Base-by-base conservation (phyloP, 2,329 filamentous ascomycete species). In the Helminthosporium solani region DNA sequence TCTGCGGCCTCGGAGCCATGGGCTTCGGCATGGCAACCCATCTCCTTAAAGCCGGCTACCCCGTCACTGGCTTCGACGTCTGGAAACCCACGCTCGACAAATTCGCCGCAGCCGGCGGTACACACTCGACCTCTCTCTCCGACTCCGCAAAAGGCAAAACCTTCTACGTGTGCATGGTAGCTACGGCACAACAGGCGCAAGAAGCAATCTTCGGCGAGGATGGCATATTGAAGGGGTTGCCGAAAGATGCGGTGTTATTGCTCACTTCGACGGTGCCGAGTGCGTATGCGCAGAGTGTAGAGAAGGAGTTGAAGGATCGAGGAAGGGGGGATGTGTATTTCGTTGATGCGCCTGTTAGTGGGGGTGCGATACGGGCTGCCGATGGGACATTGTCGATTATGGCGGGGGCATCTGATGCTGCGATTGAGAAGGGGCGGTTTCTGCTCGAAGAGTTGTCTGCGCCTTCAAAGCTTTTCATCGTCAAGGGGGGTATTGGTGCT, bases 1-100 rank as follows among this genome's bases (percentile, higher is more conserved):
- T 89, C 70, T 84, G 87, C 53, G 87, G 87, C 74, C 83, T 90
- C 2, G 87, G 87, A 46, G 86, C 86, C 70, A 90, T 90, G 87
- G 87, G 87, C 63, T 87, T 88, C 66, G 87, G 87, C 64, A 90
- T 90, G 86, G 87, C 87, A 53, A 87, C 81, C 49, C 79, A 89
- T 63, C 79, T 90, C 36, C 75, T 89, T 58, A 82, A 83, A 55
- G 72, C 80, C 53, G 84, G 84, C 47, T 87, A 85, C 67, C 50
- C 73, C 20, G 85, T 90, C 19, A 84, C 81, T 18, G 86, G 86
- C 45, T 90, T 83, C 64, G 87, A 90, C 61, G 80, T 89, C 33
- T 88, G 81, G 72, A 73, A 74, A 2, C 83, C 85, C 5, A 83
- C 85, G 0, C 77, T 89, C 27, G 80, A 86, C 44, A 79, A 78